These are phyloP conservation scores for Mycena venus DNA, from an alignment of 768 basidiomycete species.

Conservation along the genomic window DNA sequence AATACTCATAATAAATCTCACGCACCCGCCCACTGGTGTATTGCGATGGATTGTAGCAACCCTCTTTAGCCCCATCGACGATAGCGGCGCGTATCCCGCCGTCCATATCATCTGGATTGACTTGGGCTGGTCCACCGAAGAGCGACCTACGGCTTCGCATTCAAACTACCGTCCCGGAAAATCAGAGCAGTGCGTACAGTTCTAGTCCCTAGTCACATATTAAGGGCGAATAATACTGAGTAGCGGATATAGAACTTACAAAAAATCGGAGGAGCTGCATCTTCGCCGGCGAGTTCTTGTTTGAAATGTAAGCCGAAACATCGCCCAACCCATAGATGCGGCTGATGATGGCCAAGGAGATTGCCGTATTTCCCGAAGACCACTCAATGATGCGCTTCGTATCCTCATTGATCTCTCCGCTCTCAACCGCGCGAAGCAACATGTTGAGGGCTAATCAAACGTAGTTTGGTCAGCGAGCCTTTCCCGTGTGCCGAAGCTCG, in stretches of 20 bases:
- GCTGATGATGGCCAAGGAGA: slow-evolving; percentile 30
- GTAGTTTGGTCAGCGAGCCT: not conserved
- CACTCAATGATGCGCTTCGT: slow-evolving; percentile 30
- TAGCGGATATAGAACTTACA: not conserved
- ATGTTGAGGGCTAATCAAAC: slow-evolving; percentile 27
- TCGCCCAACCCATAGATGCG: slow-evolving; percentile 17
- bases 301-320: slow-evolving; percentile 28
- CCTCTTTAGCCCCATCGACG: slow-evolving; percentile 12
- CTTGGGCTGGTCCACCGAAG: slow-evolving; percentile 29
- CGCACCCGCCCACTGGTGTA: slow-evolving; percentile 20
- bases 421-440: slow-evolving; percentile 27
- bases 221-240: not conserved
- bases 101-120: slow-evolving; percentile 19
- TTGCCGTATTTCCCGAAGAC: slow-evolving; percentile 27
- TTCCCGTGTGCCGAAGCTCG: not conserved
- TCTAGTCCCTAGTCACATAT: not conserved
- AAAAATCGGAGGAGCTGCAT: slow-evolving; percentile 30
- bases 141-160: not conserved
- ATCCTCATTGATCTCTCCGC: slow-evolving; percentile 18
- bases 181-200: not conserved
- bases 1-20: not conserved
- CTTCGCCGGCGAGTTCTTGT: slow-evolving; percentile 28
- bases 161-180: no score
- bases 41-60: slow-evolving; percentile 23
- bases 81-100: slow-evolving; percentile 26